A percentile compares a stretch with the other conserved stretches of the same genome.
phyloP scores from a whole-genome alignment of 2,329 filamentous ascomycete species.

The Eutypa lata region DNA sequence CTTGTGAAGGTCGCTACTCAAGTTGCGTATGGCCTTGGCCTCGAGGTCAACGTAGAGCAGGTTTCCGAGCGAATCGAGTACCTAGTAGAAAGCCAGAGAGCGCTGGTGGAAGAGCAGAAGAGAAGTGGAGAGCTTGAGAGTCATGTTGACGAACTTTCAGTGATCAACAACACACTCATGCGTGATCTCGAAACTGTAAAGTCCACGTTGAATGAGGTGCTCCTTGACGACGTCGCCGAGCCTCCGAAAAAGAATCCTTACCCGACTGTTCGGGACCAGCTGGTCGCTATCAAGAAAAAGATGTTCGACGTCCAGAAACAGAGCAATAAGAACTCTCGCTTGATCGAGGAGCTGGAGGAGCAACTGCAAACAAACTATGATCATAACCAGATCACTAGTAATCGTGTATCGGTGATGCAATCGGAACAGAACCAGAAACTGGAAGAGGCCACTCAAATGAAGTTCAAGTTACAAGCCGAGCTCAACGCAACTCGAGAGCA shows the following conservation, averaged over 20 bases:
- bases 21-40: constrained; percentile 56
- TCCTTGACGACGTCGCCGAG: constrained; percentile 47
- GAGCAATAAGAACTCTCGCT: constrained; percentile 86
- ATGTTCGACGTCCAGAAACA: constrained; percentile 59
- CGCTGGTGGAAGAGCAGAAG: constrained; percentile 56
- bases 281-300: constrained; percentile 63
- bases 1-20: constrained; percentile 62
- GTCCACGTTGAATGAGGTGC: constrained; percentile 48
- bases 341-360: constrained; percentile 95
- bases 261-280: constrained; percentile 50
- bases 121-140: constrained; percentile 55
- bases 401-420: constrained; percentile 80
- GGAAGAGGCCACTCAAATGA: constrained; percentile 71
- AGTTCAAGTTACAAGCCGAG: constrained; percentile 62
- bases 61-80: constrained; percentile 60
- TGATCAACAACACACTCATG: constrained; percentile 57
- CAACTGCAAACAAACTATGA: constrained; percentile 95
- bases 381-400: constrained; percentile 79
- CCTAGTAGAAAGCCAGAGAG: constrained; percentile 56
- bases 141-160: constrained; percentile 53
- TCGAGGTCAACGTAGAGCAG: constrained; percentile 66
- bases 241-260: constrained; percentile 40
- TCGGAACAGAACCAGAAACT: constrained; percentile 71
- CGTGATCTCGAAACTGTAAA: constrained; percentile 62
- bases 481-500: constrained; percentile 66